Evolutionary conservation across 768 basidiomycete genomes (phyloP), one percentile per base, ranked within the genome.

Genomic region (Suillus subaureus): DNA sequence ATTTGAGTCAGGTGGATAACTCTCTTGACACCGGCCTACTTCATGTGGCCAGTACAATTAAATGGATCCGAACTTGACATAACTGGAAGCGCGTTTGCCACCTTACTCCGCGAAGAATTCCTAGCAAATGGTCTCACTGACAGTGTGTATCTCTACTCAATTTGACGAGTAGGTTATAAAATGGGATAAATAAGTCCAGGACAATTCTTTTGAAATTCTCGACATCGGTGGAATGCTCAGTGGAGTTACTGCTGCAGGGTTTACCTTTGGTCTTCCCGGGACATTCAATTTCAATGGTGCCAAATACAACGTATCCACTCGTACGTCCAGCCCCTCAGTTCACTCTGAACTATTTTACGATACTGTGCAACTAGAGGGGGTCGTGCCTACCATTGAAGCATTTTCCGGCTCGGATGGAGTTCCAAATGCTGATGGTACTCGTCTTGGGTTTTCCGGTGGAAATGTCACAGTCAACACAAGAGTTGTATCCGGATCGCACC

Each of bases 291-390:
- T 72, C 37, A 72, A 72, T 21, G 66, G 66, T 7, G 70, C 23
- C 43, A 45, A 62, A 26, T 72, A 72, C n/a, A 69, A 71, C 23
- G 3, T 67, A 15, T 71, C 70, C n/a, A 55, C 54, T n/a, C 16
- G 54, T 55, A 55, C 21, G 54, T 55, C 33, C 1, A 35, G 12
- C 11, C 12, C 3, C 54, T 12, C 54, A 55, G 31, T 11, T 33
- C 4, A 55, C 21, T 35, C 1, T 11, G 35, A 21, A n/a, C 31
- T 21, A 3, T n/a, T 13, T 26, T 31, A 1, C 28, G 21, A 40
- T 23, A 6, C 23, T 56, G 62, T n/a, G 49, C 2, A 55, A 21
- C 54, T 40, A 64, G 64, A 60, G 8, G 64, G 64, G 13, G 13
- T 64, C 21, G 28, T 64, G 5, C 64, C 64, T 16, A 60, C 64